Conservation (phyloP, 345 rosid species). For the Ricinus communis region DNA sequence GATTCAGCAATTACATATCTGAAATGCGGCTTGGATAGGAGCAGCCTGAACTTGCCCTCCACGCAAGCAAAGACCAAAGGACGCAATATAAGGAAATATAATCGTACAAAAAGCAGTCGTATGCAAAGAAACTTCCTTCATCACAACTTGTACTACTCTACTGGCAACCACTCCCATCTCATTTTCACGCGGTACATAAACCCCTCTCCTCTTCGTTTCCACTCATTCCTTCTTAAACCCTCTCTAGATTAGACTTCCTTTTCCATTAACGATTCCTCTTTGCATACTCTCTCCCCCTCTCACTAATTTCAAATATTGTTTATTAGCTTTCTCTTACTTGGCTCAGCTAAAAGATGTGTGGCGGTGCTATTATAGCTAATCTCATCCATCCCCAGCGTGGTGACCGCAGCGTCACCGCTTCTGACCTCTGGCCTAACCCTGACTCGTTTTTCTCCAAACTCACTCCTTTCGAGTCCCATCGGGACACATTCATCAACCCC, state of each 20-base stretch:
- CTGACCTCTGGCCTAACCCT: constrained; percentile 54
- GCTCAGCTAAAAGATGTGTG: constrained; percentile 50
- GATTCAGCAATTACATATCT: too few species aligned
- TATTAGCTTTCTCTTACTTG: background rate
- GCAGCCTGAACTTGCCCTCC: constrained; percentile 7
- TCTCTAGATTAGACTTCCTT: too few species aligned
- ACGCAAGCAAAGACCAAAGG: background rate
- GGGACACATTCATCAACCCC: background rate
- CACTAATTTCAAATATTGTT: background rate
- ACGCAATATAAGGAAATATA: background rate
- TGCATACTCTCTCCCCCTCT: too few species aligned
- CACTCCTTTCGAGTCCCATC: constrained; percentile 24
- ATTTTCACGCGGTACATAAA: background rate
- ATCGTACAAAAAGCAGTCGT: background rate
- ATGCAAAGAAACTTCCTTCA: constrained; percentile 11
- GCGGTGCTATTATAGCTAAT: constrained; percentile 61
- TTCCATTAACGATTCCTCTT: too few species aligned
- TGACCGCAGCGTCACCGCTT: constrained; percentile 30
- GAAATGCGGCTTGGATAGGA: too few species aligned
- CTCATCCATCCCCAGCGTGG: constrained; percentile 45
- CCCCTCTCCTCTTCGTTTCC: background rate
- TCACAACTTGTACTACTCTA: background rate
- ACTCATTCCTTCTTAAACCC: constrained; percentile 1
- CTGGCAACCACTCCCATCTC: constrained; percentile 9
- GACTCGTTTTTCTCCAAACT: constrained; percentile 24